phyloP scores from a whole-genome alignment of 2,329 filamentous ascomycete genomes.

The Alternaria arbusti region DNA sequence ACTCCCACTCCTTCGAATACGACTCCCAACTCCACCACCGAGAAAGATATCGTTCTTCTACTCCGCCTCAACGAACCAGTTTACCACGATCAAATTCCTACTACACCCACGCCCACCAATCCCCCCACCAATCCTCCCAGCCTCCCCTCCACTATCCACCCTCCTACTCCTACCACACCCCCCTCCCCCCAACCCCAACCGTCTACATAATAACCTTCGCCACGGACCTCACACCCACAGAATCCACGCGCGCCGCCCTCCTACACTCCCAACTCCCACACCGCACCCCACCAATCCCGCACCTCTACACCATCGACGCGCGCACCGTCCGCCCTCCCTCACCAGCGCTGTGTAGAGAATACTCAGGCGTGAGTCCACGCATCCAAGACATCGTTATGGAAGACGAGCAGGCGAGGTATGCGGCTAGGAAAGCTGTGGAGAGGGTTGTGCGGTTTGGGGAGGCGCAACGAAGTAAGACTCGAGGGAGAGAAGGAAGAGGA shows the following conservation, averaged over 20 bases:
- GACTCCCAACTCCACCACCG: not conserved
- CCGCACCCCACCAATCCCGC: slow-evolving; percentile 15
- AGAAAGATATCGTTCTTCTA: not conserved
- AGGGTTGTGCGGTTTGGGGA: slow-evolving; percentile 16
- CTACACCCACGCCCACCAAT: too few relatives aligned
- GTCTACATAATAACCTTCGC: slow-evolving; percentile 36
- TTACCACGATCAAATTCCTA: not conserved
- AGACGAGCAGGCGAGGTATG: slow-evolving; percentile 20
- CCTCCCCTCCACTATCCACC: not conserved
- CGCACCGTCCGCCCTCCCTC: slow-evolving; percentile 20
- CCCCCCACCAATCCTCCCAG: not conserved
- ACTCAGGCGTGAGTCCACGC: slow-evolving; percentile 29
- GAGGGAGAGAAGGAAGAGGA: too few relatives aligned
- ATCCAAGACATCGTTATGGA: slow-evolving; percentile 32
- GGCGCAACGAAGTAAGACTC: too few relatives aligned
- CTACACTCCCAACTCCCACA: slow-evolving; percentile 21
- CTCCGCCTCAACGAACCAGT: not conserved
- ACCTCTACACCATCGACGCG: slow-evolving; percentile 36
- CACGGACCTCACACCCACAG: slow-evolving; percentile 5
- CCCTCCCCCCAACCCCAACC: slow-evolving; percentile 16
- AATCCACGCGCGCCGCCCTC: slow-evolving; percentile 6
- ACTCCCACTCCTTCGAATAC: not conserved
- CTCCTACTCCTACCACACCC: not conserved
- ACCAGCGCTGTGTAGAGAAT: slow-evolving; percentile 15
- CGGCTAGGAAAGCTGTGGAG: slow-evolving; percentile 15